phyloP scores from a whole-genome alignment of 768 basidiomycete species.

The Cubamyces sp. region DNA sequence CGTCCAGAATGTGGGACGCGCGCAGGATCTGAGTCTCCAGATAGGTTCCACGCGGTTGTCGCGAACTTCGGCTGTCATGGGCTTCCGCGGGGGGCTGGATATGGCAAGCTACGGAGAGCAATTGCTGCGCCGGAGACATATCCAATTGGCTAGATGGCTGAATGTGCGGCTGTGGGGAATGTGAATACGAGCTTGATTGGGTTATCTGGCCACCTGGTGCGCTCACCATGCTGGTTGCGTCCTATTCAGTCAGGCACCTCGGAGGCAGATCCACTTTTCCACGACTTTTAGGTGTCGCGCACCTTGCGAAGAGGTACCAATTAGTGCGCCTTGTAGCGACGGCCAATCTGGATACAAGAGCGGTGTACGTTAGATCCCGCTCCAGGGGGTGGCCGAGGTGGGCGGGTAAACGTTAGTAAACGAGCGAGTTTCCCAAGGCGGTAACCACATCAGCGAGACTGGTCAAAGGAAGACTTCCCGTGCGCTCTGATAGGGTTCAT shows the following conservation, averaged over 20 bases:
- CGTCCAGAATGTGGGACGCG: slow-evolving; percentile 5
- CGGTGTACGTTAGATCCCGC: neutral
- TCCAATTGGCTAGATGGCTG: slow-evolving; percentile 1
- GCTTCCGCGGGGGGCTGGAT: slow-evolving; percentile 1
- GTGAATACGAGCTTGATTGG: slow-evolving; percentile 8
- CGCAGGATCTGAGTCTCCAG: slow-evolving; percentile 7
- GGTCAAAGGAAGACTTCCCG: neutral
- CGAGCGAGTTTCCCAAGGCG: slow-evolving; percentile 5
- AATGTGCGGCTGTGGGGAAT: slow-evolving; percentile 11
- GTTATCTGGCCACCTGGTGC: slow-evolving; percentile 8
- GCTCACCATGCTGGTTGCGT: slow-evolving; percentile 2
- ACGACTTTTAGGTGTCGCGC: neutral
- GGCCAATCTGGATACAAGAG: neutral
- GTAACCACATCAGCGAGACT: neutral
- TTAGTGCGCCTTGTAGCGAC: neutral
- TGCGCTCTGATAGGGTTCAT: slow-evolving; percentile 15
- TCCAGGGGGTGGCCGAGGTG: neutral
- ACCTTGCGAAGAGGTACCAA: neutral
- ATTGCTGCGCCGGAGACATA: slow-evolving; percentile 3
- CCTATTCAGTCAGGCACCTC: slow-evolving; percentile 6
- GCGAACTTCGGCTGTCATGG: slow-evolving; percentile 1
- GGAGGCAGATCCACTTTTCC: neutral
- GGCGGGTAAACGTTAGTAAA: neutral
- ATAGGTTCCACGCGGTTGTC: slow-evolving; percentile 17
- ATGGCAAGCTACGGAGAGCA: slow-evolving; percentile 1